Conservation (phyloP, 345 rosid species). For the Linum trigynum region DNA sequence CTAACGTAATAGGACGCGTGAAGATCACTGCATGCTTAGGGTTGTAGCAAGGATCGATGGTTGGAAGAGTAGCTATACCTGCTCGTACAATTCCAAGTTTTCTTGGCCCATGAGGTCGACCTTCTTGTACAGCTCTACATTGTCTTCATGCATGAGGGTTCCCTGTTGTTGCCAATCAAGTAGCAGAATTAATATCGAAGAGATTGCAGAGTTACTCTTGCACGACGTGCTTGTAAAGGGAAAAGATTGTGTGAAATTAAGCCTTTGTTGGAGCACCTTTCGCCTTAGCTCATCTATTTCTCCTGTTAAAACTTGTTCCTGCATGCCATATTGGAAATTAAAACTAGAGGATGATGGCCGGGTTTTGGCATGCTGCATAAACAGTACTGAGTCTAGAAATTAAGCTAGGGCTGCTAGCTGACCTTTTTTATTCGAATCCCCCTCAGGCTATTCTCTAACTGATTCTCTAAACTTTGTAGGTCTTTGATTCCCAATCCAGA, state of each 20-base stretch:
- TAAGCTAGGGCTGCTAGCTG: background rate
- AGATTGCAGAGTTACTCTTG: too few relatives aligned
- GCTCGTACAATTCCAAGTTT: constrained; percentile 26
- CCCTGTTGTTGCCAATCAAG: constrained; percentile 17
- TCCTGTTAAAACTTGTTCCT: constrained; percentile 42
- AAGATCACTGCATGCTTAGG: too few relatives aligned
- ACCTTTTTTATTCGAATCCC: background rate
- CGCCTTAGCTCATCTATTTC: constrained; percentile 45
- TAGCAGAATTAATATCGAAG: too few relatives aligned
- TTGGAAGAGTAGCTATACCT: too few relatives aligned
- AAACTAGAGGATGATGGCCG: background rate
- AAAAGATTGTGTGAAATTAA: background rate
- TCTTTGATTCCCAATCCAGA: background rate
- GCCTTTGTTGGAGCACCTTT: constrained; percentile 29
- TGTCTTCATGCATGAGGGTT: constrained; percentile 30
- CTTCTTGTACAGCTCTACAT: constrained; percentile 32
- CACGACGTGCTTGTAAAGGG: background rate
- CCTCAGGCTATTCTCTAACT: background rate
- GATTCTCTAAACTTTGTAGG: constrained; percentile 3
- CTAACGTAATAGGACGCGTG: too few relatives aligned
- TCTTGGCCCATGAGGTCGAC: constrained; percentile 31
- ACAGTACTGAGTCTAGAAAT: too few relatives aligned
- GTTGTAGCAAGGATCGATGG: too few relatives aligned
- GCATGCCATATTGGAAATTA: constrained; percentile 7
- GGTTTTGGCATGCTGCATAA: too few relatives aligned